These are phyloP conservation scores for Fusarium citri DNA, from an alignment of 2,329 filamentous ascomycete species.

Conservation along the genomic window DNA sequence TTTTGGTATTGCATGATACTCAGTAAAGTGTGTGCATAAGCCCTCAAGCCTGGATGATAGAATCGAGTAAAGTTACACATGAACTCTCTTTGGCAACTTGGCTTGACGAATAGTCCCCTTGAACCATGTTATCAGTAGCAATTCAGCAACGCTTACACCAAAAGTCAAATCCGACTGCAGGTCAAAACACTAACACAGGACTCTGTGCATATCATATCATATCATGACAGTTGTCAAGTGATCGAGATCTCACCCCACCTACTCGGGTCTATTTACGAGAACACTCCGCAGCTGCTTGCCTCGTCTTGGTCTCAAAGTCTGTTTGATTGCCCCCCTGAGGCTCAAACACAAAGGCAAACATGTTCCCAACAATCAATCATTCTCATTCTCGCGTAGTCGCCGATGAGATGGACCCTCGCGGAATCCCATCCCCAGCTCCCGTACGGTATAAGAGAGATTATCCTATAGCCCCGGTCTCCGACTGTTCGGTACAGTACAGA, in stretches of 20 bases:
- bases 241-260: not conserved
- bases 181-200: not conserved
- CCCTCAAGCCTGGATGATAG: not conserved
- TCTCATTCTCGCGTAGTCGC: conserved; percentile 7
- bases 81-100: not conserved
- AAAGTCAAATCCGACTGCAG: not conserved
- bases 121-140: not conserved
- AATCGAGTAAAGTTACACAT: not conserved
- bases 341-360: conserved; percentile 11
- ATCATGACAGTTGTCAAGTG: not conserved
- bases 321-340: conserved; percentile 12
- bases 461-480: not conserved
- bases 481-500: conserved; percentile 28
- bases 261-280: not conserved
- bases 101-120: not conserved
- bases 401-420: conserved; percentile 8
- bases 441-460: conserved; percentile 24
- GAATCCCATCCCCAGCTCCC: conserved; percentile 10
- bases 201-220: not conserved
- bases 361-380: not conserved
- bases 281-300: not conserved
- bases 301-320: not conserved
- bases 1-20: not conserved
- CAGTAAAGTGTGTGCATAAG: not conserved
- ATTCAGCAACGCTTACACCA: not conserved